phyloP scores from a whole-genome alignment of 345 rosid genomes.

The Ailanthus altissimus region DNA sequence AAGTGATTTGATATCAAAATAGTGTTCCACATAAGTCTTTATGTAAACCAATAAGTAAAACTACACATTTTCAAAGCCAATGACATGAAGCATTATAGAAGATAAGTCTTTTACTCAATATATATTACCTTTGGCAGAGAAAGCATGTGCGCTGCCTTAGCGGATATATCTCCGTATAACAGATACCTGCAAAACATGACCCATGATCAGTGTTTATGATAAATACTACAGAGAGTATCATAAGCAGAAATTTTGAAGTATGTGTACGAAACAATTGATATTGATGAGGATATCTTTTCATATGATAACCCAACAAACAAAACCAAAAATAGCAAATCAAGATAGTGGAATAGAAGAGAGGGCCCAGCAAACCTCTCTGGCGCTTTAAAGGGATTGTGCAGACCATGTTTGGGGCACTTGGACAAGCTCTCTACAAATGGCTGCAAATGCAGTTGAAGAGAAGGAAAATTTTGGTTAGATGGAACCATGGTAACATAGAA shows the following conservation, averaged over 20 bases:
- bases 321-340: not conserved
- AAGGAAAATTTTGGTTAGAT: conserved; percentile 9
- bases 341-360: not conserved
- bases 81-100: not conserved
- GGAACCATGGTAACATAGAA: not conserved
- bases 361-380: conserved; percentile 75
- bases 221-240: conserved; percentile 5
- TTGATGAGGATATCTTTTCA: conserved; percentile 3
- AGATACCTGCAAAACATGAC: conserved; percentile 60
- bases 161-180: conserved; percentile 83
- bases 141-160: conserved; percentile 89
- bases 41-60: not conserved
- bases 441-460: conserved; percentile 50
- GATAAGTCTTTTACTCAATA: conserved; percentile 3
- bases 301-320: not conserved
- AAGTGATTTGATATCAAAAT: conserved; percentile 16
- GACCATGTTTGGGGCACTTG: conserved; percentile 92
- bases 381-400: conserved; percentile 95
- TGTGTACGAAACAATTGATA: not conserved
- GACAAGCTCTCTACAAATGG: conserved; percentile 93
- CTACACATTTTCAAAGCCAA: conserved; percentile 13
- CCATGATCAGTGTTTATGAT: not conserved
- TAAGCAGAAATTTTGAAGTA: not conserved
- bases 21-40: not conserved
- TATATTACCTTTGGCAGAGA: conserved; percentile 71